A percentile compares a stretch with the other conserved stretches of the same genome.
phyloP scores from a whole-genome alignment of 768 basidiomycete genomes.

The Lactarius indigo region DNA sequence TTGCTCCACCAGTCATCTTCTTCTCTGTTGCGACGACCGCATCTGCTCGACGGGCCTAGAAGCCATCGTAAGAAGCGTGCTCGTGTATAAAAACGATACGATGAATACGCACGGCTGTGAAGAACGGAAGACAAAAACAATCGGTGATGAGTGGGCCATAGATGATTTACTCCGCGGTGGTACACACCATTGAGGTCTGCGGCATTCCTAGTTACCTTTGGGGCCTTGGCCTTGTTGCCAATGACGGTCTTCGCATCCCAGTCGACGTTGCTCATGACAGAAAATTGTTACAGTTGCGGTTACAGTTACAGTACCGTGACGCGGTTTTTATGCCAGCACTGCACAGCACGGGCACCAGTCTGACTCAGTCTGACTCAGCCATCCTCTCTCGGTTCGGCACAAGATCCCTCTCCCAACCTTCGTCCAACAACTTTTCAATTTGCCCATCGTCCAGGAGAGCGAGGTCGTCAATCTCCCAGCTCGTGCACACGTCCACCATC shows the following conservation, averaged over 20 bases:
- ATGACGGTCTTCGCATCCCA: constrained; percentile 76
- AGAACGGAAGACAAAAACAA: not conserved
- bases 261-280: constrained; percentile 40
- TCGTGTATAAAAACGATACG: not conserved
- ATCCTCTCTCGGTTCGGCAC: constrained; percentile 43
- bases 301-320: not conserved
- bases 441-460: constrained; percentile 59
- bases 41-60: constrained; percentile 70
- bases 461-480: constrained; percentile 83
- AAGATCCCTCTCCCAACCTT: constrained; percentile 76
- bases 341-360: not conserved
- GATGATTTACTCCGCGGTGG: not conserved
- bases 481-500: constrained; percentile 85
- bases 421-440: constrained; percentile 65
- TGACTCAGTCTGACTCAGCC: constrained; percentile 12
- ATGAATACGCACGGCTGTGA: constrained; percentile 23
- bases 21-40: constrained; percentile 82
- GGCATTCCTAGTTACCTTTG: constrained; percentile 60
- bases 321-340: not conserved
- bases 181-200: constrained; percentile 53
- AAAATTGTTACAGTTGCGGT: constrained; percentile 9
- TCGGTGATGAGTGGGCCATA: constrained; percentile 13
- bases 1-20: constrained; percentile 62
- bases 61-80: constrained; percentile 18
- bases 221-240: constrained; percentile 59